Evolutionary conservation across 441 rosid species (phyloP).

Genomic region (Macaranga tanarius): DNA sequence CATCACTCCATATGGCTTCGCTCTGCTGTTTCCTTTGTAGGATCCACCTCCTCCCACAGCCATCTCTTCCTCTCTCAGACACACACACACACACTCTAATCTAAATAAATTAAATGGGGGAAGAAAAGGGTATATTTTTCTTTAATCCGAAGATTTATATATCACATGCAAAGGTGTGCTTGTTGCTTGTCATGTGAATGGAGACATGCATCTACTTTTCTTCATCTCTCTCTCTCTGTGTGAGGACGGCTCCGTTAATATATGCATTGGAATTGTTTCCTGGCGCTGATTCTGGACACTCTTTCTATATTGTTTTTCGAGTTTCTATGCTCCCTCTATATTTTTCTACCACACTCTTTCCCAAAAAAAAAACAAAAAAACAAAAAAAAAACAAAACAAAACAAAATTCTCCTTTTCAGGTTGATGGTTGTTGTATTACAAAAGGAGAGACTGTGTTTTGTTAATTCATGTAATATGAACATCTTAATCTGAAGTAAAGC

Average conservation of each 20-base stretch:
- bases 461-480: too few species aligned
- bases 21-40: constrained; percentile 37
- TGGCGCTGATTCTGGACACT: constrained; percentile 30
- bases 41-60: constrained; percentile 35
- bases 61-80: neutral
- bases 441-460: too few species aligned
- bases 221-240: constrained; percentile 10
- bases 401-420: too few species aligned
- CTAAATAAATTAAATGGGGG: neutral
- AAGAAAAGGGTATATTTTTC: neutral
- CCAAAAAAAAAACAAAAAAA: too few species aligned
- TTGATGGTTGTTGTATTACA: too few species aligned
- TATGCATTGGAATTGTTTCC: constrained; percentile 25
- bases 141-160: neutral
- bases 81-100: too few species aligned
- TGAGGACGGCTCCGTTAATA: constrained; percentile 5
- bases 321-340: constrained; percentile 24
- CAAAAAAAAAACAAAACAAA: too few species aligned
- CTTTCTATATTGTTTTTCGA: constrained; percentile 4
- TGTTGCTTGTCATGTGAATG: constrained; percentile 41
- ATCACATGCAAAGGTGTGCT: neutral
- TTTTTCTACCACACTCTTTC: constrained; percentile 3
- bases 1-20: constrained; percentile 46
- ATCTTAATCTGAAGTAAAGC: too few species aligned
- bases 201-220: constrained; percentile 27